Conservation (phyloP, 1,284 basidiomycete genomes). For the Austroboletus niveus region DNA sequence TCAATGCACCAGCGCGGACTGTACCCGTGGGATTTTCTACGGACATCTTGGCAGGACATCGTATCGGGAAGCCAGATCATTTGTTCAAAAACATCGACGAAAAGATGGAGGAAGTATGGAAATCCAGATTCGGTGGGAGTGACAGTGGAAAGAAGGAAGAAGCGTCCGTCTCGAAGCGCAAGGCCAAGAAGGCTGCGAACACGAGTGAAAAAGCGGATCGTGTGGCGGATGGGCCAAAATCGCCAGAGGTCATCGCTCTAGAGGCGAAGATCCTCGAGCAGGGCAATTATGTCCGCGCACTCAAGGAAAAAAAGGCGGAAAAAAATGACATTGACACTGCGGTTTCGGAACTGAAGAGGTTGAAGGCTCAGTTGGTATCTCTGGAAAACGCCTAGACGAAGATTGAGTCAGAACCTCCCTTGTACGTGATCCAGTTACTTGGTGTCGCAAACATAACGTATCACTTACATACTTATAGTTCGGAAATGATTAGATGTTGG, state of each 20-base stretch:
- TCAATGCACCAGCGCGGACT: constrained; percentile 85
- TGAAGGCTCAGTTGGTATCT: constrained; percentile 47
- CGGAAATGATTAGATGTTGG: too few relatives aligned
- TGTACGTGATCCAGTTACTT: not conserved
- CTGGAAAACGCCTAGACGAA: constrained; percentile 18
- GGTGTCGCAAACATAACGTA: not conserved
- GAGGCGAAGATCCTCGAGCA: constrained; percentile 76
- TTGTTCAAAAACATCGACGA: constrained; percentile 95
- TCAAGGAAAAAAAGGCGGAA: constrained; percentile 67
- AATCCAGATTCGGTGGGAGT: constrained; percentile 76
- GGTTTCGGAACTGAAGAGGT: constrained; percentile 47
- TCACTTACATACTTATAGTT: too few relatives aligned
- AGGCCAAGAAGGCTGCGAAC: constrained; percentile 43
- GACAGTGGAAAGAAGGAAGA: constrained; percentile 37
- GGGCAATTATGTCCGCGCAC: constrained; percentile 63
- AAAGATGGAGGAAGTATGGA: constrained; percentile 84
- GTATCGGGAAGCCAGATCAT: constrained; percentile 83
- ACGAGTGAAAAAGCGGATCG: constrained; percentile 19
- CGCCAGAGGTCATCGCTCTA: constrained; percentile 59
- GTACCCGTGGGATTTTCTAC: constrained; percentile 68
- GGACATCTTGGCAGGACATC: constrained; percentile 88
- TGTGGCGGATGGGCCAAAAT: constrained; percentile 47
- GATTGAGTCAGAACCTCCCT: too few relatives aligned
- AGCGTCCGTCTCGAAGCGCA: constrained; percentile 52
- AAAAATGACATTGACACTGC: constrained; percentile 66